Percentiles rank a stretch among this genome's conserved stretches.
These are phyloP conservation scores for Bipolaris sorokiniana DNA, from an alignment of 2,329 filamentous ascomycete species.

Conservation along the genomic window DNA sequence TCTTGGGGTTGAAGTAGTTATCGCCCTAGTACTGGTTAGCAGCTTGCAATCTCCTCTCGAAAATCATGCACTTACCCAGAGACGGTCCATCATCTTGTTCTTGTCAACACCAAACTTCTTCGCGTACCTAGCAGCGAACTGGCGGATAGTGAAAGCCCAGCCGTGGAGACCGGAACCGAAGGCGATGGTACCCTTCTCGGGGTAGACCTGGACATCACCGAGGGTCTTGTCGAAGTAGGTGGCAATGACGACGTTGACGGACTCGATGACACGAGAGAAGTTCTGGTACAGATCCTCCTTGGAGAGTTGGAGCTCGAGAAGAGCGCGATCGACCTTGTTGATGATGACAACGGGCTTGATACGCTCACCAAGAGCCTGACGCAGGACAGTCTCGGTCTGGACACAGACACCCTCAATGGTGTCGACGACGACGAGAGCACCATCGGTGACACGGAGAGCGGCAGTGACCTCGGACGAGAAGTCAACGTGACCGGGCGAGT, in stretches of 20 bases:
- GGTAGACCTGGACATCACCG: conserved; percentile 98
- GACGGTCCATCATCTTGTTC: conserved; percentile 99
- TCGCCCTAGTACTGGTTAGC: conserved; percentile 66
- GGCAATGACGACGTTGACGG: conserved; percentile 99
- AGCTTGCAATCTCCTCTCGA: neutral
- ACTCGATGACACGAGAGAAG: conserved; percentile 99
- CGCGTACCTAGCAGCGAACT: conserved; percentile 94
- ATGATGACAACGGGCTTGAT: conserved; percentile 99
- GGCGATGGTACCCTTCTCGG: conserved; percentile 94
- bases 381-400: conserved; percentile 99
- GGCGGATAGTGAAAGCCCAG: conserved; percentile 99
- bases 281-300: conserved; percentile 99
- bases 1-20: conserved; percentile 99
- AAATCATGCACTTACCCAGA: conserved; percentile 72
- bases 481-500: conserved; percentile 99
- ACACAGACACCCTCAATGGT: conserved; percentile 99
- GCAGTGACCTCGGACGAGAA: conserved; percentile 99
- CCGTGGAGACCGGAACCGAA: conserved; percentile 99
- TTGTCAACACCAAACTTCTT: conserved; percentile 99
- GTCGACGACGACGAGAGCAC: conserved; percentile 99
- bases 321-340: conserved; percentile 99
- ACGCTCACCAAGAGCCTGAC: conserved; percentile 98
- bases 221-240: conserved; percentile 97
- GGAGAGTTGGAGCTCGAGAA: conserved; percentile 96
- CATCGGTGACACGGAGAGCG: conserved; percentile 99